Percentiles rank a stretch among this genome's conserved stretches.
phyloP scores from a whole-genome alignment of 148 eudicot species.

The Talinum fruticosum region DNA sequence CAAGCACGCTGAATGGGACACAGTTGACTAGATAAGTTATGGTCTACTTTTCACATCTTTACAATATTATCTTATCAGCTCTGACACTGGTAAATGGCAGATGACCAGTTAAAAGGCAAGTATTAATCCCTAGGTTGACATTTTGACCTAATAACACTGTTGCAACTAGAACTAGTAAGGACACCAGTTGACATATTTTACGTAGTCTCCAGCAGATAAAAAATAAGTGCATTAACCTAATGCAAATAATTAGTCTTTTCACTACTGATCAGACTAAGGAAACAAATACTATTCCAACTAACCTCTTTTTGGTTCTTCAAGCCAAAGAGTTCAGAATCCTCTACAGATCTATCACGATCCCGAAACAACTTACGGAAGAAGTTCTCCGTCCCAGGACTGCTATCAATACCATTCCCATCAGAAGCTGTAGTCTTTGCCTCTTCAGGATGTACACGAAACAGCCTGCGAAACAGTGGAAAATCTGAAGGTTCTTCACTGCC shows the following conservation, averaged over 20 bases:
- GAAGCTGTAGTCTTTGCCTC: slow-evolving; percentile 47
- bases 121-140: not conserved
- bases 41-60: not conserved
- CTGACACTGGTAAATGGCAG: not conserved
- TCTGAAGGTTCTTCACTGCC: slow-evolving; percentile 85
- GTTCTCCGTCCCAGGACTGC: slow-evolving; percentile 96
- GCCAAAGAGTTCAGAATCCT: slow-evolving; percentile 87
- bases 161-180: not conserved
- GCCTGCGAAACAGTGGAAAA: slow-evolving; percentile 64
- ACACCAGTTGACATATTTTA: not conserved
- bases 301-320: slow-evolving; percentile 72
- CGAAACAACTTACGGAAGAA: slow-evolving; percentile 90
- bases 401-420: slow-evolving; percentile 54
- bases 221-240: not conserved
- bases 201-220: not conserved
- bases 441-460: slow-evolving; percentile 86
- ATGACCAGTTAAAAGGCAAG: not conserved
- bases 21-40: not conserved
- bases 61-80: not conserved
- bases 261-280: not conserved
- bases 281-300: slow-evolving; percentile 30
- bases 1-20: not conserved
- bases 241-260: not conserved
- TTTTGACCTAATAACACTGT: not conserved
- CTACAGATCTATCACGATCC: slow-evolving; percentile 91